Evolutionary conservation across 2,329 filamentous ascomycete species (phyloP).

Genomic region (Akanthomyces lecanii): DNA sequence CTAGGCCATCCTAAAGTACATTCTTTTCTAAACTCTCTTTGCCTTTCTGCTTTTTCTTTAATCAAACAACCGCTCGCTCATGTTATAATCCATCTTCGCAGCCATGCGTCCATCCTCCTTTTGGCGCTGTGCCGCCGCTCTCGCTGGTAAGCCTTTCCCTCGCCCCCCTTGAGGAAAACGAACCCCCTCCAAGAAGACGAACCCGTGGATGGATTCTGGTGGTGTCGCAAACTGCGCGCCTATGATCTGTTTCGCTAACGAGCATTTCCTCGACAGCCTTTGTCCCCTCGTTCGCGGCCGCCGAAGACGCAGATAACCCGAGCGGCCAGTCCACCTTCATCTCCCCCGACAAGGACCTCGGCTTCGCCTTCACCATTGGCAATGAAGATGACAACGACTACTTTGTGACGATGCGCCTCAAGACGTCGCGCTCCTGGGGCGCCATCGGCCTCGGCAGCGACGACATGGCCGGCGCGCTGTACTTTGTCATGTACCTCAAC

Average conservation of each 20-base stretch:
- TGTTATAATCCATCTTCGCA: conserved; percentile 1
- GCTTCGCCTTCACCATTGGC: conserved; percentile 49
- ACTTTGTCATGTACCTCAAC: conserved; percentile 52
- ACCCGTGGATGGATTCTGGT: not conserved
- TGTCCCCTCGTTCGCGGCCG: conserved; percentile 22
- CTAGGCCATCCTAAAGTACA: not conserved
- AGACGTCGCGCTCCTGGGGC: conserved; percentile 45
- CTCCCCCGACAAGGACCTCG: conserved; percentile 38
- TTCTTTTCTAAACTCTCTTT: not conserved
- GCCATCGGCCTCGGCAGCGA: conserved; percentile 51
- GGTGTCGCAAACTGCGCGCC: not conserved
- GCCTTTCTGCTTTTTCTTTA: not conserved
- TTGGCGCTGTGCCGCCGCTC: conserved; percentile 14
- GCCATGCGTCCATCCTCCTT: conserved; percentile 11
- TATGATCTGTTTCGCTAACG: not conserved
- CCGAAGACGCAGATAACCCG: conserved; percentile 27
- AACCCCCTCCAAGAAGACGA: not conserved
- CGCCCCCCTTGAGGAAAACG: not conserved
- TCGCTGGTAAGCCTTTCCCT: conserved; percentile 8
- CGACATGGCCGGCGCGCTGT: conserved; percentile 49
- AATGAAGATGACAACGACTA: conserved; percentile 43
- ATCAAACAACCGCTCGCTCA: conserved; percentile 2
- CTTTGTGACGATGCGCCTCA: conserved; percentile 51
- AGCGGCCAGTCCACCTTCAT: conserved; percentile 41
- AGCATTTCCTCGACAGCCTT: conserved; percentile 13